These are phyloP conservation scores for Dryas drummondii DNA, from an alignment of 306 rosid genomes.

Conservation along the genomic window DNA sequence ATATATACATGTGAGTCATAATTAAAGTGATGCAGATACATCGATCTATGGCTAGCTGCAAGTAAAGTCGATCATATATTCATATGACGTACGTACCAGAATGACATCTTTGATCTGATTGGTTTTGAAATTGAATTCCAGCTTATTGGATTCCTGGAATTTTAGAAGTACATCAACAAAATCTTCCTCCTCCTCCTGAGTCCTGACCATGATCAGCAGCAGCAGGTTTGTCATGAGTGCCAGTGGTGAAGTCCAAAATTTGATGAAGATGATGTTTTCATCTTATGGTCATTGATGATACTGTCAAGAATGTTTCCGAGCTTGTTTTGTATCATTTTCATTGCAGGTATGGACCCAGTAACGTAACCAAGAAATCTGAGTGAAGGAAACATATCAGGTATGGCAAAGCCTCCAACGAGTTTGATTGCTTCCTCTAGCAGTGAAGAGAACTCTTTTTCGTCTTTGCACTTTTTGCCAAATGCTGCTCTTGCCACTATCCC, in stretches of 20 bases:
- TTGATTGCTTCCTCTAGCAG: no score
- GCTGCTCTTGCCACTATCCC: neutral
- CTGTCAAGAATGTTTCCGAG: neutral
- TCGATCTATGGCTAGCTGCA: no score
- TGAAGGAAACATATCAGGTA: no score
- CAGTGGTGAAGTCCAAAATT: neutral
- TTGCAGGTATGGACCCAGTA: no score
- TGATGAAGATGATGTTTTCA: neutral
- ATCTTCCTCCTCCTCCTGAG: neutral
- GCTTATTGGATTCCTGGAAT: conserved; percentile 18
- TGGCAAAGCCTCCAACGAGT: no score
- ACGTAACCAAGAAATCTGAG: no score
- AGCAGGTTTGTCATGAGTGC: neutral
- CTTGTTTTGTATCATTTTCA: neutral
- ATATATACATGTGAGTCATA: no score
- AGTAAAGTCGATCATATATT: no score
- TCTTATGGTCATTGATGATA: conserved; percentile 5
- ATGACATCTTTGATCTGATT: conserved; percentile 36
- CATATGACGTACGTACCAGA: conserved; percentile 19
- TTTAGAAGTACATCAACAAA: conserved; percentile 9
- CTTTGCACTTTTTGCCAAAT: conserved; percentile 30
- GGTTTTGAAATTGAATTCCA: conserved; percentile 28
- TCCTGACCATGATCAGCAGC: neutral
- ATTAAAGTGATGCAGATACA: no score
- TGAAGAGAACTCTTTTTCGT: no score